phyloP scores from a whole-genome alignment of 2,329 filamentous ascomycete species.

The Cordyceps javanica region DNA sequence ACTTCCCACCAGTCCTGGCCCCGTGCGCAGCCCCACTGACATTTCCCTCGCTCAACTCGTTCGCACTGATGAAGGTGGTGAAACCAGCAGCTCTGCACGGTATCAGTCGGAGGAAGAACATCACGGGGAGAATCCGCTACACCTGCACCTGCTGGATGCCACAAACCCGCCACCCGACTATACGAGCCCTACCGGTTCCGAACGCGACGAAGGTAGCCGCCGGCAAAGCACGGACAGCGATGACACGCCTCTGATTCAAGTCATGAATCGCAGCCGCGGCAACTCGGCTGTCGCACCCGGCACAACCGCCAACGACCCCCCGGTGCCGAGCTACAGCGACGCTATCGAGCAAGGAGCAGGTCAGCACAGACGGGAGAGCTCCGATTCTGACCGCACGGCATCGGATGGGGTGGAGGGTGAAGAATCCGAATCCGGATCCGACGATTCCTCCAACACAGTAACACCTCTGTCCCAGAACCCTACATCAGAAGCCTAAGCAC shows the following conservation, averaged over 20 bases:
- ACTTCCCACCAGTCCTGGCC: conserved; percentile 78
- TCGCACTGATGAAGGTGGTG: conserved; percentile 64
- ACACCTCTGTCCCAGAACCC: conserved; percentile 2
- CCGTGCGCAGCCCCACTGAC: conserved; percentile 85
- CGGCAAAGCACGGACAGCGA: conserved; percentile 54
- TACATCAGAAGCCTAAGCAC: not conserved
- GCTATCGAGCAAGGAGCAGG: conserved; percentile 52
- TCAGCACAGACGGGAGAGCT: conserved; percentile 6
- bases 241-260: conserved; percentile 46
- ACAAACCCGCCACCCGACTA: conserved; percentile 66
- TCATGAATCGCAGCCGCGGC: conserved; percentile 45
- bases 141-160: conserved; percentile 44
- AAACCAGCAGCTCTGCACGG: conserved; percentile 48
- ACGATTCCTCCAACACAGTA: conserved; percentile 11
- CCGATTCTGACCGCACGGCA: not conserved
- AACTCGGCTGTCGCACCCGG: conserved; percentile 35
- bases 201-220: conserved; percentile 36
- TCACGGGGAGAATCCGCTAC: conserved; percentile 31
- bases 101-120: conserved; percentile 17
- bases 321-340: conserved; percentile 78
- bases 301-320: conserved; percentile 39
- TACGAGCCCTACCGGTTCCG: conserved; percentile 58
- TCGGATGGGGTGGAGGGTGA: not conserved
- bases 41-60: conserved; percentile 88
- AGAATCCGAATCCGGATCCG: not conserved